phyloP scores from a whole-genome alignment of 495 filamentous ascomycete genomes.

The Aspergillus conjunctus region DNA sequence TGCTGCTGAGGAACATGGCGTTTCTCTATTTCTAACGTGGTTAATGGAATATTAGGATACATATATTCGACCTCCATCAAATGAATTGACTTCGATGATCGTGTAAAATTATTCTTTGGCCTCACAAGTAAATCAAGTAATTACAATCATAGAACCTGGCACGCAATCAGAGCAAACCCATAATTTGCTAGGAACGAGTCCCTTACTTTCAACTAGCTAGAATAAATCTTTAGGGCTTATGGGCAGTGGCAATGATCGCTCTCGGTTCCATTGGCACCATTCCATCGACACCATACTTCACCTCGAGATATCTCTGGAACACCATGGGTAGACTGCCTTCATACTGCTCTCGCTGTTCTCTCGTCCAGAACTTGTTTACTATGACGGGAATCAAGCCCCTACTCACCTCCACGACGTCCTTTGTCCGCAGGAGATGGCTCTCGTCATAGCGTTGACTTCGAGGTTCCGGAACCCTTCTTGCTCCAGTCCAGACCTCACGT shows the following conservation, averaged over 20 bases:
- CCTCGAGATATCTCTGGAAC: conserved; percentile 35
- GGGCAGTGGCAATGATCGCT: conserved; percentile 39
- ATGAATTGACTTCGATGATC: conserved; percentile 34
- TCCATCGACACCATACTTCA: conserved; percentile 34
- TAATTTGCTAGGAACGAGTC: too few relatives aligned
- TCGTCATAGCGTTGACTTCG: conserved; percentile 28
- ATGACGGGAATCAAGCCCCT: conserved; percentile 33
- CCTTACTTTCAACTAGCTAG: background rate
- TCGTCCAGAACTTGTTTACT: conserved; percentile 35
- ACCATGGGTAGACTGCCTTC: conserved; percentile 28
- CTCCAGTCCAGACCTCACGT: conserved; percentile 36
- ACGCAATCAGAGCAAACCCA: too few relatives aligned
- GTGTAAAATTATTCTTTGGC: conserved; percentile 8
- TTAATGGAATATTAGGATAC: conserved; percentile 30
- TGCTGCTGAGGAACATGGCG: conserved; percentile 33
- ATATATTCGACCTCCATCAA: conserved; percentile 25
- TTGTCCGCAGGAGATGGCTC: conserved; percentile 23
- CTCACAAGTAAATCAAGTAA: background rate
- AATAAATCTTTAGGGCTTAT: conserved; percentile 26
- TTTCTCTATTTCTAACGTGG: conserved; percentile 34
- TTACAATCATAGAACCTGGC: too few relatives aligned
- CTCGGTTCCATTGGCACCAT: conserved; percentile 35
- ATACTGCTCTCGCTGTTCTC: conserved; percentile 32
- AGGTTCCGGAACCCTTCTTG: conserved; percentile 35
- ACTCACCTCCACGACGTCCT: conserved; percentile 35